phyloP scores from a whole-genome alignment of 768 basidiomycete species.

The Suillus americanus region DNA sequence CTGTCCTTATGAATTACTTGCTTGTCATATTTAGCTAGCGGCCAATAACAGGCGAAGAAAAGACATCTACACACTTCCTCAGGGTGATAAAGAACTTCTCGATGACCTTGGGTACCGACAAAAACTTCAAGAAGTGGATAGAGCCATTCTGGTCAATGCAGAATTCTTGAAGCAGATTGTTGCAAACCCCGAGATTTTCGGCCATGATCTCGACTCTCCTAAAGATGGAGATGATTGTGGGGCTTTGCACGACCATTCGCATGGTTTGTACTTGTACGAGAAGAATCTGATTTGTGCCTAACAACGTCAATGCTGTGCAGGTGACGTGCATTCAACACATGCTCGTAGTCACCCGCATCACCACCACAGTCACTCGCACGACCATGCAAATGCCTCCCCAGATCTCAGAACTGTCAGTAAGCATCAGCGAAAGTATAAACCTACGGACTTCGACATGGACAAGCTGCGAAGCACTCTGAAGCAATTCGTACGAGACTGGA shows the following conservation, averaged over 20 bases:
- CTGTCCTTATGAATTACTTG: background rate
- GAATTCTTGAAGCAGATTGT: conserved; percentile 75
- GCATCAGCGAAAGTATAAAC: conserved; percentile 37
- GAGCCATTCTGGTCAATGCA: conserved; percentile 78
- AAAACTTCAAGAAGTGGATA: conserved; percentile 79
- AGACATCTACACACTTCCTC: conserved; percentile 71
- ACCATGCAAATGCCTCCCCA: conserved; percentile 7
- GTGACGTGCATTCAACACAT: conserved; percentile 28
- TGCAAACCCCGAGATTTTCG: conserved; percentile 81
- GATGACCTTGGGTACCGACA: conserved; percentile 69
- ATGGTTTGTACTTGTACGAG: conserved; percentile 3
- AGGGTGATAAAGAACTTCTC: conserved; percentile 68
- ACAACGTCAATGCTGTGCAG: conserved; percentile 11
- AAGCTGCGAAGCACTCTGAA: conserved; percentile 90
- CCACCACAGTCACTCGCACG: conserved; percentile 32
- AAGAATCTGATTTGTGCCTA: conserved; percentile 10
- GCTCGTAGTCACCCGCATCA: conserved; percentile 39
- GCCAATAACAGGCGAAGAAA: conserved; percentile 71
- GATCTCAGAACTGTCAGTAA: conserved; percentile 15
- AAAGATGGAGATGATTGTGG: conserved; percentile 20
- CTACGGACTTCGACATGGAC: conserved; percentile 81
- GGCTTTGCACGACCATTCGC: background rate
- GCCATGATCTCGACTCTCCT: conserved; percentile 37
- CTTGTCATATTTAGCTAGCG: conserved; percentile 39
- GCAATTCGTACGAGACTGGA: conserved; percentile 95